phyloP scores from a whole-genome alignment of 164 flowering plant genomes.

The Platanus orientalis region DNA sequence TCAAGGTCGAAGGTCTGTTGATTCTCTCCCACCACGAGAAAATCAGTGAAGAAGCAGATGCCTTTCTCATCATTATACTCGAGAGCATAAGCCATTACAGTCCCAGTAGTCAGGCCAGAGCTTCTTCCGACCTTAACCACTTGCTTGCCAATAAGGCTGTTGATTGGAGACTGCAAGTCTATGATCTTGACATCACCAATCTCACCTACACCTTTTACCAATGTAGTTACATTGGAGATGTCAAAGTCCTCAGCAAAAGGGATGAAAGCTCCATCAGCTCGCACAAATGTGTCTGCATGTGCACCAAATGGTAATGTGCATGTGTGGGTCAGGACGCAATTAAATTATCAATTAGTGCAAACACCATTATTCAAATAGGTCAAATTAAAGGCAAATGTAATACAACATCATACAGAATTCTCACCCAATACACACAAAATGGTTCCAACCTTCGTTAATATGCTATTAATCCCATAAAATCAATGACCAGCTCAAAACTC shows the following conservation, averaged over 20 bases:
- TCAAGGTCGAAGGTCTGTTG: conserved; percentile 90
- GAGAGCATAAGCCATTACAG: conserved; percentile 85
- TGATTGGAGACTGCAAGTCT: conserved; percentile 73
- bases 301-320: conserved; percentile 16
- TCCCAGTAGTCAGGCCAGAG: conserved; percentile 85
- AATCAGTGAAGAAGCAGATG: conserved; percentile 88
- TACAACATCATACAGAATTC: too few species aligned
- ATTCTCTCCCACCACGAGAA: conserved; percentile 92
- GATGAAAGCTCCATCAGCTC: conserved; percentile 93
- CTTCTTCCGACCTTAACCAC: conserved; percentile 94
- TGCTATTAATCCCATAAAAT: too few species aligned
- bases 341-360: neutral
- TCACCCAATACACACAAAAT: too few species aligned
- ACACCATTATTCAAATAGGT: neutral
- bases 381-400: too few species aligned
- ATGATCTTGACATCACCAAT: conserved; percentile 66
- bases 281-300: conserved; percentile 86
- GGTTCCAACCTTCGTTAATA: neutral
- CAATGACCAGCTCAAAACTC: neutral
- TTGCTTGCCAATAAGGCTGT: conserved; percentile 75
- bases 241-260: conserved; percentile 84
- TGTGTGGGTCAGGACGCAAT: conserved; percentile 22
- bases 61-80: conserved; percentile 96
- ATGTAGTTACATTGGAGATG: conserved; percentile 43
- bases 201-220: conserved; percentile 83